Conservation (phyloP, 73 alveolate genomes). For the Symbiodinium natans region DNA sequence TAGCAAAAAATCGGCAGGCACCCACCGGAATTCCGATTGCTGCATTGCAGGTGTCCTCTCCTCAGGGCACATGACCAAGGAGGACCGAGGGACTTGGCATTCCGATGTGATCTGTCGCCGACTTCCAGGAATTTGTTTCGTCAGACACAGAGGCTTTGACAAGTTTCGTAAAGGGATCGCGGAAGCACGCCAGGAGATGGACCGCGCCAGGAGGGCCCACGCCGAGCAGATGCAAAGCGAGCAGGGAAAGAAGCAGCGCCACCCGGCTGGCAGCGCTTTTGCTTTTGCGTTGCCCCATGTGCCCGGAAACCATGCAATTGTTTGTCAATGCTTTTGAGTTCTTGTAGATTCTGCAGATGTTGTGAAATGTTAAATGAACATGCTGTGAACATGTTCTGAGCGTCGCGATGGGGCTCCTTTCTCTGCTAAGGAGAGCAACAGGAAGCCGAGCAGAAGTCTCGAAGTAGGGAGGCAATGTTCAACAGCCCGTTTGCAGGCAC, state of each 20-base stretch:
- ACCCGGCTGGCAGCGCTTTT: background rate
- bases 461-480: constrained; percentile 57
- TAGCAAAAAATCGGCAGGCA: background rate
- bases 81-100: too few species aligned
- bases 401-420: too few species aligned
- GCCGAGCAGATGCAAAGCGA: constrained; percentile 30
- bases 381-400: too few species aligned
- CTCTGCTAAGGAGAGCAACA: constrained; percentile 29
- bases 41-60: constrained; percentile 24
- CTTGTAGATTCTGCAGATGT: too few species aligned
- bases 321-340: too few species aligned
- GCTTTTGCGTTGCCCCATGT: too few species aligned
- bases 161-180: too few species aligned
- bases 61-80: constrained; percentile 73
- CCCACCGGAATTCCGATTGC: background rate
- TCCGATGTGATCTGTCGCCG: too few species aligned
- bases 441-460: constrained; percentile 49
- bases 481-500: constrained; percentile 64
- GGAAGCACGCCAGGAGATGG: constrained; percentile 68
- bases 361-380: too few species aligned
- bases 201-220: constrained; percentile 31
- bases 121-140: too few species aligned
- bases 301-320: too few species aligned
- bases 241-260: constrained; percentile 11
- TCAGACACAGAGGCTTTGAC: too few species aligned